Evolutionary conservation across 139 green algal genomes (phyloP).

Genomic region (Closterium sp.): DNA sequence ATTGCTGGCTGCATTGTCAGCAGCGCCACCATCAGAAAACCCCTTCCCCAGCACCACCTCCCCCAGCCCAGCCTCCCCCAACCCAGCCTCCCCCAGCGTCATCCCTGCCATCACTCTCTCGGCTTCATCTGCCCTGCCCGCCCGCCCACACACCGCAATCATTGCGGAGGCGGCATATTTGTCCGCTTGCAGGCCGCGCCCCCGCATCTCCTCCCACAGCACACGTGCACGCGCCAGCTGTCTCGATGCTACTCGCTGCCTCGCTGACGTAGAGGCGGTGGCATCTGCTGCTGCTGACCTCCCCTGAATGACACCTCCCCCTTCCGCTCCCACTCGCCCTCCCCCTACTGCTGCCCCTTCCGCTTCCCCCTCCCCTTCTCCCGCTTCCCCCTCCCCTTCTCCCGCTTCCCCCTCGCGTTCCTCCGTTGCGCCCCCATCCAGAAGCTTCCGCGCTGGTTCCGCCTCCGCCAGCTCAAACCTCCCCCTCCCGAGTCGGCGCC

Average conservation of each 20-base stretch:
- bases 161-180: neutral
- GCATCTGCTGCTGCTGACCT: too few species aligned
- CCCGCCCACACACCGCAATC: neutral
- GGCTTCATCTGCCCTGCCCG: neutral
- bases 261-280: too few species aligned
- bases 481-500: neutral
- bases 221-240: neutral
- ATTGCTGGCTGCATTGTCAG: neutral
- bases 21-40: neutral
- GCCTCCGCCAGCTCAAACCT: neutral
- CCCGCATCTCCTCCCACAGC: neutral
- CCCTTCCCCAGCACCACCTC: neutral
- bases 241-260: neutral
- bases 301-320: too few species aligned
- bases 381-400: too few species aligned
- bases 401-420: neutral
- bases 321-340: too few species aligned
- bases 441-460: neutral
- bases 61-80: too few species aligned
- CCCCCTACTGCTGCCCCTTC: too few species aligned
- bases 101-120: neutral
- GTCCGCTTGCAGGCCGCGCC: neutral
- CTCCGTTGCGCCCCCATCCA: neutral
- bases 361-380: neutral
- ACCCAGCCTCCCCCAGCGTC: neutral